phyloP scores from a whole-genome alignment of 2,329 filamentous ascomycete genomes.

The Aspergillus aculeatus region DNA sequence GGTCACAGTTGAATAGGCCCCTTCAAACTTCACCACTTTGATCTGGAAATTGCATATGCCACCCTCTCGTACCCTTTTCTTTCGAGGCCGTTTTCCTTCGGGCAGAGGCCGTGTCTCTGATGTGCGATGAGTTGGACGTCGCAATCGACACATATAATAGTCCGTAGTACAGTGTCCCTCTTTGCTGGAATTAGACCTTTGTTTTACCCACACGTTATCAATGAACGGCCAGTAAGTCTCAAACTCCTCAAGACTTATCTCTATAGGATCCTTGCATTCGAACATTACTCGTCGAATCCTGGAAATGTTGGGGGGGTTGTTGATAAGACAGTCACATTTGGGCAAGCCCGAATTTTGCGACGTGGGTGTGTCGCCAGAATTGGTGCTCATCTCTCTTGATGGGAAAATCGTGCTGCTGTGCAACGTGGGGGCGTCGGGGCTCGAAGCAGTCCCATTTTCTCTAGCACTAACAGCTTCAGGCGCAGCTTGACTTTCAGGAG shows the following conservation, averaged over 20 bases:
- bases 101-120: constrained; percentile 43
- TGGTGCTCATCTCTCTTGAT: background rate
- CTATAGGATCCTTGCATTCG: constrained; percentile 47
- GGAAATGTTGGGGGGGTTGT: constrained; percentile 45
- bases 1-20: constrained; percentile 44
- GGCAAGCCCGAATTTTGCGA: constrained; percentile 5
- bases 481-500: background rate
- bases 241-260: constrained; percentile 48
- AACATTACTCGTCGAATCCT: constrained; percentile 46
- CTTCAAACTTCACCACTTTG: constrained; percentile 47
- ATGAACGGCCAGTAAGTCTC: constrained; percentile 51
- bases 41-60: constrained; percentile 50
- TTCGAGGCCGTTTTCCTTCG: constrained; percentile 47
- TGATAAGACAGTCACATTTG: constrained; percentile 33
- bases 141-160: constrained; percentile 49
- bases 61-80: constrained; percentile 46
- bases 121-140: constrained; percentile 40
- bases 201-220: constrained; percentile 52
- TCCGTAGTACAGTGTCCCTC: constrained; percentile 45
- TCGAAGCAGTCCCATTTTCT: background rate
- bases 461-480: background rate
- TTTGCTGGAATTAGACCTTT: constrained; percentile 43
- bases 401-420: constrained; percentile 1
- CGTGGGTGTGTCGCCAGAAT: background rate
- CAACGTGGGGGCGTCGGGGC: background rate